A percentile compares a stretch with the other conserved stretches of the same genome.
Conservation (phyloP, 345 rosid species). For the Kernera saxatilis region DNA sequence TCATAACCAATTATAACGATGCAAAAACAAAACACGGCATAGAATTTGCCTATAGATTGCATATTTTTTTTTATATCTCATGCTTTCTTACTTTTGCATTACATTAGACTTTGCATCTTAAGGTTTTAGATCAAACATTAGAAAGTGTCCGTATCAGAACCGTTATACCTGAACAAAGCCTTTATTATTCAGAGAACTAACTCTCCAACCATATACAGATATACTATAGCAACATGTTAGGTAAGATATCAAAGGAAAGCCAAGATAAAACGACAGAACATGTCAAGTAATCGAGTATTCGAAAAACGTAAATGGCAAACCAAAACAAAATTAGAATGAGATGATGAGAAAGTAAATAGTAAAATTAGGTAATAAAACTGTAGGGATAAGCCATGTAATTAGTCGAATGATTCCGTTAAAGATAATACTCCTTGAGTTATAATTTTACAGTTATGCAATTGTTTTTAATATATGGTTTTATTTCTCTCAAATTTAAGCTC, state of each 20-base stretch:
- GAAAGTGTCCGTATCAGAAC: slow-evolving; percentile 13
- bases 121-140: neutral
- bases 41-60: neutral
- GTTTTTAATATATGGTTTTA: too few relatives aligned
- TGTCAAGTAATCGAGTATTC: slow-evolving; percentile 1
- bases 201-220: slow-evolving; percentile 12
- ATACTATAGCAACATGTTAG: slow-evolving; percentile 2
- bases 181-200: neutral
- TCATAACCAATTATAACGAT: neutral
- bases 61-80: neutral
- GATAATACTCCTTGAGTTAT: neutral
- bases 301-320: neutral
- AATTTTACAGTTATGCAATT: neutral
- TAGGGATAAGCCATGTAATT: neutral
- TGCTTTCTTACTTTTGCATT: neutral
- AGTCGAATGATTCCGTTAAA: neutral
- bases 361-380: neutral
- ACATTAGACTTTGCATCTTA: neutral
- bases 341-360: neutral
- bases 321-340: neutral
- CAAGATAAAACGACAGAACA: neutral
- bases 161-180: neutral
- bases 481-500: neutral
- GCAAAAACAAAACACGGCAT: neutral
- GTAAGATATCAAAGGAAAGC: neutral